Base-by-base conservation (phyloP, 257 asterid genomes). In the Euphrasia confusa region DNA sequence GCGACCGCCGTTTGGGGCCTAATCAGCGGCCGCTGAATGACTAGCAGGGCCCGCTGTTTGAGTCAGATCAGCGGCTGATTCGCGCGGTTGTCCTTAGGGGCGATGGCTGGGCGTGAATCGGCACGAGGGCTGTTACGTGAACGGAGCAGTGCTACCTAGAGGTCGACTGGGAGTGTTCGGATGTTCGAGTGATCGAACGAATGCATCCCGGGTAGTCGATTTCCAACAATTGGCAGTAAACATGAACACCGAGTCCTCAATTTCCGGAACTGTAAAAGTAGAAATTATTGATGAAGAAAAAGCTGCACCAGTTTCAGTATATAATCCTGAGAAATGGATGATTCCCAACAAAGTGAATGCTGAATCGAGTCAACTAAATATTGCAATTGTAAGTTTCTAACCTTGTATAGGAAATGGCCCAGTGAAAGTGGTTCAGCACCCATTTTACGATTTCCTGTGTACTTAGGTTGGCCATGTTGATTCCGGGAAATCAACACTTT, bases 401-500 rank as follows among this genome's bases (percentile, higher is more conserved):
- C 37, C 11, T 56, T 72, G 7, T 52, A 37, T 69, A 18, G 32
- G 28, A 10, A 58, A n/a, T 53, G 40, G 11, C 37, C 28, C 48
- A 3, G 27, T 59, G 39, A 60, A n/a, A 13, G 26, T 37, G 35
- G 15, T 61, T 62, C 55, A 11, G 10, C 37, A 35, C 47, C 35
- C 72, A 65, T 37, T 11, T 57, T 63, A 58, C 49, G 60, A 26
- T 68, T 45, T 52, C 49, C 54, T 74, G 52, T 66, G 42, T 76
- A 67, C 63, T 5, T 68, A 93, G 99, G 97, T 93, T 67, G 99
- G 99, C 54, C 99, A 93, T 76, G 99, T 93, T 76, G 99, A 93
- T 82, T 89, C 99, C 61, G 99, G 99, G 60, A 93, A 93, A 79
- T 93, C 99, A 44, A 89, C 99, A 28, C 96, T 93, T 56, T 93